Base-by-base conservation (phyloP, 2,329 filamentous ascomycete genomes). In the Calonectria henricotiae region DNA sequence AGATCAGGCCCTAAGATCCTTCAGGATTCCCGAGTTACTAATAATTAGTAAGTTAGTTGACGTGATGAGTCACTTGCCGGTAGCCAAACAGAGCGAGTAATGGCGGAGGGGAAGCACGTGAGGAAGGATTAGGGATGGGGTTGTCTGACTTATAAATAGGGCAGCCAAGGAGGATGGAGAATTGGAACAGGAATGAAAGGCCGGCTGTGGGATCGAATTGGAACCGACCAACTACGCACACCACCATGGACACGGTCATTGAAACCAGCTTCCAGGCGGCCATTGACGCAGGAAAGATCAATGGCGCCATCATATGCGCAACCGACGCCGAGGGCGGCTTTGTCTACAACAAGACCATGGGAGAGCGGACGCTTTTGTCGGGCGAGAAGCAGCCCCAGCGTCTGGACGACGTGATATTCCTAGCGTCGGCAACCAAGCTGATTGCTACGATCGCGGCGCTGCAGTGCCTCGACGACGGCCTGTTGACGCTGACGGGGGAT, bases 381-480 rank as follows among this genome's bases (percentile, higher is more conserved):
- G 82, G 82, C 3, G 81, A 86, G 58, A 84, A 82, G 47, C 68
- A 67, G 0, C 81, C 84, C 0, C 81, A 83, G 20, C 74, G 77
- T 23, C 70, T 82, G 1, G 83, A 84, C 67, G 79, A 82, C 47
- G 76, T 84, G 9, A 62, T 84, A 9, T 83, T 70, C 60, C 69
- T 85, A 0, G 82, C 81, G 4, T 85, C 82, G 5, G 80, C 78
- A 2, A 83, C 80, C 32, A 86, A 86, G 69, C 78, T 91, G 3
- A 73, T 89, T 64, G 84, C 88, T 2, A 83, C 84, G 2, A 84
- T 91, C 61, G 85, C 88, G 2, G 84, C 84, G 1, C 75, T 91
- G 20, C 86, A 89, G 68, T 85, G 86, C 54, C 86, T 90, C 3
- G 88, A 90, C 35, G 82, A 85, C 8, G 87, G 86, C 0, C 77